Evolutionary conservation across 305 asterid species (phyloP).

Genomic region (Stenogyne calaminthoides): DNA sequence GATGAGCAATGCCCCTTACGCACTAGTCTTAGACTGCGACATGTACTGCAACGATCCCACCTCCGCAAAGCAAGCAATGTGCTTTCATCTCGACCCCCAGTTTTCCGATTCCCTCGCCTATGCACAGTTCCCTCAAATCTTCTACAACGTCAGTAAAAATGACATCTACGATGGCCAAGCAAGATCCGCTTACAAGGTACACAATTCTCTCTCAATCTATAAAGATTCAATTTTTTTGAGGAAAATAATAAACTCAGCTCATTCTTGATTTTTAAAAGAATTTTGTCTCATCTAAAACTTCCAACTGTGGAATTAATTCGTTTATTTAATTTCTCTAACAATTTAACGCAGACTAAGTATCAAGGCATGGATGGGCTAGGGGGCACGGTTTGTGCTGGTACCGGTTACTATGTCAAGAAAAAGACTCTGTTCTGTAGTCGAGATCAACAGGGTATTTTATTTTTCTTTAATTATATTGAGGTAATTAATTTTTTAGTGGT

Average conservation of each 20-base stretch:
- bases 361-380: constrained; percentile 91
- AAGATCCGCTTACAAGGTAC: constrained; percentile 68
- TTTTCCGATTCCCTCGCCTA: constrained; percentile 52
- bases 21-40: constrained; percentile 61
- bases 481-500: background rate
- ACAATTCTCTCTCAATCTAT: background rate
- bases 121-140: constrained; percentile 78
- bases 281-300: too few relatives aligned
- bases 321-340: too few relatives aligned
- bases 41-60: constrained; percentile 75
- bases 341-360: constrained; percentile 81
- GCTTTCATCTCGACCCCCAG: constrained; percentile 70
- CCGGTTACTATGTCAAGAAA: constrained; percentile 73
- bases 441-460: constrained; percentile 40
- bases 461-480: background rate
- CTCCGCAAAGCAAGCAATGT: constrained; percentile 83
- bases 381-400: constrained; percentile 75
- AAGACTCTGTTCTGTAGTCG: constrained; percentile 54
- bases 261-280: background rate
- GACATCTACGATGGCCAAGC: constrained; percentile 87
- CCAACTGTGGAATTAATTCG: too few relatives aligned
- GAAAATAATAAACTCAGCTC: too few relatives aligned
- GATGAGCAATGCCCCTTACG: constrained; percentile 67
- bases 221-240: background rate
- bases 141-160: constrained; percentile 67